Conservation (phyloP, 345 rosid species). For the Ceriops zippeliana region DNA sequence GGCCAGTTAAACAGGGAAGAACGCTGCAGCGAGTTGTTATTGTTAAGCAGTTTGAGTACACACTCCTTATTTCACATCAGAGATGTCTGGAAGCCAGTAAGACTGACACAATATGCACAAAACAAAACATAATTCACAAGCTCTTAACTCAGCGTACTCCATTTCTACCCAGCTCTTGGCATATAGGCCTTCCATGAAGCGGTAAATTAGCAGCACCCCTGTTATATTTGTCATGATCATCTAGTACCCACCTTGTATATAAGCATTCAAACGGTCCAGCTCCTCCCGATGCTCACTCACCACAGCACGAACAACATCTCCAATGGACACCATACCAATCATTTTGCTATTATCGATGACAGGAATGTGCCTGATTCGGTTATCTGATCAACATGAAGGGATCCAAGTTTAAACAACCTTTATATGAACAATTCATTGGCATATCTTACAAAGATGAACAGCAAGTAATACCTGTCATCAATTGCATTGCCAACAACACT, state of each 20-base stretch:
- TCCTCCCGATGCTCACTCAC: slow-evolving; percentile 89
- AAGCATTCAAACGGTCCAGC: slow-evolving; percentile 84
- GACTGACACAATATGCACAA: no score
- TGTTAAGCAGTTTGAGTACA: no score
- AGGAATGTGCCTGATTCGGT: slow-evolving; percentile 95
- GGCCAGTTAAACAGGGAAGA: no score
- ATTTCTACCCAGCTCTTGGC: slow-evolving; percentile 27
- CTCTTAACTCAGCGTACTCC: slow-evolving; percentile 3
- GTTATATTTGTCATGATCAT: slow-evolving; percentile 29
- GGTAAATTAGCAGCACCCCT: not conserved
- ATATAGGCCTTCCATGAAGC: slow-evolving; percentile 8
- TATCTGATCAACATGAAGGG: slow-evolving; percentile 45
- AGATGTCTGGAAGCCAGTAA: no score
- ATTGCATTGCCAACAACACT: slow-evolving; percentile 90
- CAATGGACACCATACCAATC: slow-evolving; percentile 95
- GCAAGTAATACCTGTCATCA: slow-evolving; percentile 76
- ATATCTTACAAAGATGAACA: not conserved
- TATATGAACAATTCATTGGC: not conserved
- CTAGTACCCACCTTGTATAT: slow-evolving; percentile 91
- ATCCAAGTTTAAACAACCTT: not conserved
- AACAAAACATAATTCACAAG: not conserved
- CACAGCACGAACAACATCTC: slow-evolving; percentile 98
- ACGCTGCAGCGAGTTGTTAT: no score
- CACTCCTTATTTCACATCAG: no score
- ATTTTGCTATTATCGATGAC: slow-evolving; percentile 70